Evolutionary conservation across 768 basidiomycete species (phyloP).

Genomic region (Macrolepiota fuliginosa): DNA sequence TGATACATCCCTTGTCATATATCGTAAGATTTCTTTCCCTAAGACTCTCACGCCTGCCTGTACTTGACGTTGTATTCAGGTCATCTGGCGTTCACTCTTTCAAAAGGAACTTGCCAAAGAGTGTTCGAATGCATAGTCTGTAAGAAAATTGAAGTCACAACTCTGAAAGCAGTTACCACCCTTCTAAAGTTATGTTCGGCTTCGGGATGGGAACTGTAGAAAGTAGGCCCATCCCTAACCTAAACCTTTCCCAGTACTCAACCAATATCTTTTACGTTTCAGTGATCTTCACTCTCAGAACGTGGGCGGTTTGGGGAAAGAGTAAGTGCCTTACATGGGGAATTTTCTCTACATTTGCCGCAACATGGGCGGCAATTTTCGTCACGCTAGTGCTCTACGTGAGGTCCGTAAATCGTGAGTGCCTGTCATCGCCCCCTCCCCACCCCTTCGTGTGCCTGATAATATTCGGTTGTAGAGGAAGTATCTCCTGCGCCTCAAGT

Average conservation of each 20-base stretch:
- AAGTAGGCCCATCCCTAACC: background rate
- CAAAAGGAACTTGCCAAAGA: background rate
- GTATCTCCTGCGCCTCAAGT: background rate
- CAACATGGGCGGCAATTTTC: background rate
- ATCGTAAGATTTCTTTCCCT: slow-evolving; percentile 16
- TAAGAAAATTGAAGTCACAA: background rate
- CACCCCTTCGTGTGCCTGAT: too few species aligned
- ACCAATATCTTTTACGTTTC: too few species aligned
- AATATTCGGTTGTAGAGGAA: background rate
- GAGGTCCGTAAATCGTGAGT: background rate
- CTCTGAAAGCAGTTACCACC: background rate
- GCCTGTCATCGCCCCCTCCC: too few species aligned
- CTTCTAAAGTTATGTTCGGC: background rate
- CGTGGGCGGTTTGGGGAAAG: slow-evolving; percentile 2
- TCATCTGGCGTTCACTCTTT: background rate
- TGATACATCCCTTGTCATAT: slow-evolving; percentile 17
- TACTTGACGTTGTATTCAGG: too few species aligned
- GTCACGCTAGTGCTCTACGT: background rate
- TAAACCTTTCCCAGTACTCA: background rate
- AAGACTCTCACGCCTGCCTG: too few species aligned
- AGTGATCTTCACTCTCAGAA: slow-evolving; percentile 11
- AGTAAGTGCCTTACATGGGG: background rate
- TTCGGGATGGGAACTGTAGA: slow-evolving; percentile 1
- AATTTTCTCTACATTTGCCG: background rate
- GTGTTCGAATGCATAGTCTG: background rate